Evolutionary conservation across 352 stramenopile genomes (phyloP), one percentile per base, ranked within the genome.

Genomic region (Pythium scleroteichum): DNA sequence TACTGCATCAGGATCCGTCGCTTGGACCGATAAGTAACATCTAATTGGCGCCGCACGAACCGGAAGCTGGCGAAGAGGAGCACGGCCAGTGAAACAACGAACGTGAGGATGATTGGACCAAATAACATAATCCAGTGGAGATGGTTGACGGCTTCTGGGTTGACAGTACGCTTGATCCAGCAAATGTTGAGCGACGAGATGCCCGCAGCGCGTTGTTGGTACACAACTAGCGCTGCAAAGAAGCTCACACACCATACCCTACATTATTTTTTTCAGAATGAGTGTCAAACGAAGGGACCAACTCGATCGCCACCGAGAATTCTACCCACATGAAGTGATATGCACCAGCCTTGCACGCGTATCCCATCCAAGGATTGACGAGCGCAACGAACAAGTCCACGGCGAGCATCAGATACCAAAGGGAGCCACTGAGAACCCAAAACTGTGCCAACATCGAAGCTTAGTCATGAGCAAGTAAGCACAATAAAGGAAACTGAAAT

Each of bases 341-440:
- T 23, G 81, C 70, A 82, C 85, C 90, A 14, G 83, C 76, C 59
- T 95, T 95, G 77, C 85, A 92, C 13, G 80, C 75, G 67, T 95
- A 95, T 49, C 85, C 83, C 82, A 93, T 93, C 85, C 85, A 93
- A 7, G 85, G 85, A 62, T 95, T 93, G 42, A 95, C 83, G 42
- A 95, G 80, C 50, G 83, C 85, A 56, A 95, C 80, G 19, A 95
- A 78, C 52, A 95, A 74, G 61, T 93, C 85, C 26, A 93, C 54
- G 38, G 85, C 78, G 24, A 95, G 75, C 85, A 93, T 95, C 48
- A 93, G 69, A 66, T 93, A 93, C 85, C 85, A 95, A 8, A 72
- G 63, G n/a, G 56, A 72, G 39, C 81, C 75, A 1, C 79, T 79
- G 14, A 92, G 68, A 17, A 88, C 33, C 64, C 90, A 95, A 59